phyloP scores from a whole-genome alignment of 202 grass and related monocot species.

The Bolboschoenoplectus hybrid region DNA sequence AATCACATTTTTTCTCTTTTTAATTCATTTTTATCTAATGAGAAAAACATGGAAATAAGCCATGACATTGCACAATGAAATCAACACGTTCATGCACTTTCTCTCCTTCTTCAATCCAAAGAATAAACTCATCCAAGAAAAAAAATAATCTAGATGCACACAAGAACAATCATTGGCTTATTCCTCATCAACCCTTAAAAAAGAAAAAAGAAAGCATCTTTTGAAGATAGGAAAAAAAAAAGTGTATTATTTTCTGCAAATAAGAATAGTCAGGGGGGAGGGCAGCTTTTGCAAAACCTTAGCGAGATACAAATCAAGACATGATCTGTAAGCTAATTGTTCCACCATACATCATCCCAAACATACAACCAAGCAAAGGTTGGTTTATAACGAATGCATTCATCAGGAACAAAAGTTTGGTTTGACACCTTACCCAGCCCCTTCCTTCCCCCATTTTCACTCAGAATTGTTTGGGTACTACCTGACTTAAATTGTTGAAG shows the following conservation, averaged over 20 bases:
- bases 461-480: background rate
- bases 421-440: background rate
- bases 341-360: background rate
- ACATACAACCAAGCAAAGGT: background rate
- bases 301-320: background rate
- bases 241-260: background rate
- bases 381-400: background rate
- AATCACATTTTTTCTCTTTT: background rate
- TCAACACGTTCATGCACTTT: background rate
- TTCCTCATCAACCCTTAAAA: background rate
- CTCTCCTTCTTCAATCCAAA: background rate
- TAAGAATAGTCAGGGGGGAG: background rate
- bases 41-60: background rate
- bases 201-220: background rate
- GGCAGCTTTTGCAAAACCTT: constrained; percentile 6
- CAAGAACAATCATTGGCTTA: background rate
- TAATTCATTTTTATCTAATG: background rate
- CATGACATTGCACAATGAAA: background rate
- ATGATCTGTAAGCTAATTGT: background rate
- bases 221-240: background rate
- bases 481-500: background rate
- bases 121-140: background rate
- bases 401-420: background rate
- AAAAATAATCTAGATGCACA: background rate
- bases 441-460: background rate